A percentile compares a stretch with the other conserved stretches of the same genome.
Evolutionary conservation across 1,139 yeast species (phyloP).

Genomic region (Geotrichum macrosporum): DNA sequence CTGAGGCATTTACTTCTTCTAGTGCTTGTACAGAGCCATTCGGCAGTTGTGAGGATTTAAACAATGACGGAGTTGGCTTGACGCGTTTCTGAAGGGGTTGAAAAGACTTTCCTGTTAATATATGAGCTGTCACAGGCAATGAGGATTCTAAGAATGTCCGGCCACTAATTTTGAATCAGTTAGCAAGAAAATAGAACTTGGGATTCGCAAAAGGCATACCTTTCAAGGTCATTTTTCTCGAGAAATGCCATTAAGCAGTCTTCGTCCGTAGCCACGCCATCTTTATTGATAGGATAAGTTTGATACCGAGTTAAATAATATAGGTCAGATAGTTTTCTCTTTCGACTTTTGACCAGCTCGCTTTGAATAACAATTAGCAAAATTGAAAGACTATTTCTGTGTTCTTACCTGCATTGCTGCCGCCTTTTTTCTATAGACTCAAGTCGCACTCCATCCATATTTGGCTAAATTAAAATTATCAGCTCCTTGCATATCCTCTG

Average conservation of each 20-base stretch:
- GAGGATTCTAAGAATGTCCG: slow-evolving; percentile 35
- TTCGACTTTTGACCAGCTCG: slow-evolving; percentile 43
- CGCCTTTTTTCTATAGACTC: slow-evolving; percentile 46
- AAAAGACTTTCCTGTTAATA: not conserved
- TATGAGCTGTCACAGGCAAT: slow-evolving; percentile 21
- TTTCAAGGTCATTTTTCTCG: slow-evolving; percentile 44
- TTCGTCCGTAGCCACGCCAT: slow-evolving; percentile 38
- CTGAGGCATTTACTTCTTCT: not conserved
- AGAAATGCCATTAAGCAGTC: slow-evolving; percentile 43
- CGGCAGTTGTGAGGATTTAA: slow-evolving; percentile 1
- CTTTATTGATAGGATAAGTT: slow-evolving; percentile 41
- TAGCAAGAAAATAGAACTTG: not conserved
- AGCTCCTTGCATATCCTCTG: too few species aligned
- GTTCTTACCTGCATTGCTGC: slow-evolving; percentile 39
- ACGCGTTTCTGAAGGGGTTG: slow-evolving; percentile 9
- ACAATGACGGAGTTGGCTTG: slow-evolving; percentile 5
- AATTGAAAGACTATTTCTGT: not conserved
- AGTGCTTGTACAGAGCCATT: not conserved
- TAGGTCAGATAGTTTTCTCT: slow-evolving; percentile 52
- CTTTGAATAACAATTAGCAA: slow-evolving; percentile 22
- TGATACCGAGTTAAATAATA: slow-evolving; percentile 51
- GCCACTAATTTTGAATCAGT: slow-evolving; percentile 23
- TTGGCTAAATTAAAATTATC: slow-evolving; percentile 15
- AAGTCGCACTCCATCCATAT: slow-evolving; percentile 43
- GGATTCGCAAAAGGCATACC: slow-evolving; percentile 33